Evolutionary conservation across 2,329 filamentous ascomycete genomes (phyloP), one percentile per base, ranked within the genome.

Genomic region (Dothiorella sarmentorum): DNA sequence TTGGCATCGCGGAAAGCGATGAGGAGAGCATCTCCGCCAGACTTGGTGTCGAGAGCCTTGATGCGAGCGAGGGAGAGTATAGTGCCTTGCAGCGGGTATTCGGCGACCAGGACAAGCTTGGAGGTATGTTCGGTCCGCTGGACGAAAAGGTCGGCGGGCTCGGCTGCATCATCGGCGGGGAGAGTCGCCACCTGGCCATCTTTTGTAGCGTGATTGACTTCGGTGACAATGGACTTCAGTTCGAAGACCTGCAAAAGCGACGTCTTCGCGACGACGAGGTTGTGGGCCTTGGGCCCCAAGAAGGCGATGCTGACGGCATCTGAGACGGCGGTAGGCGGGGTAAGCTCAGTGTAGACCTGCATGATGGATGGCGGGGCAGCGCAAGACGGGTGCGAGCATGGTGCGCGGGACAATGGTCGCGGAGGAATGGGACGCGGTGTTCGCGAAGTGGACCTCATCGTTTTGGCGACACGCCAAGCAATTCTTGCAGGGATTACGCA

Each of bases 261-360:
- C 60, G 91, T 91, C 78, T 92, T 96, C 68, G 91, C 91, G 76
- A 99, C 86, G 65, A 97, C 80, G 65, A 99, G 84, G 72, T 97
- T 97, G 73, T 83, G 88, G 66, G 89, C 85, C 63, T 86, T 82
- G 51, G 89, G 76, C 45, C 88, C 88, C 45, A 88, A 81, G 70
- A 99, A 91, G 33, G 91, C 85, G 38, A 96, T 77, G 61, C 81
- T 83, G 68, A 97, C 77, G 63, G 92, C 90, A 77, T 96, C 89
- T 69, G 91, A 92, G 76, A 97, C 91, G 72, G 92, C 92, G 73
- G 92, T 95, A 57, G 94, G 92, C 79, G 93, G 89, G 73, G 91
- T 86, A 73, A 99, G 82, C 82, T 99, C 94, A 70, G 91, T 92
- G 78, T 97, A 97, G 81, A 91, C 96, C 84, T 97, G 93, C 93